Percentiles rank a stretch among this genome's conserved stretches.
These are phyloP conservation scores for Aspergillus sp. DNA, from an alignment of 2,329 filamentous ascomycete genomes.

Conservation along the genomic window DNA sequence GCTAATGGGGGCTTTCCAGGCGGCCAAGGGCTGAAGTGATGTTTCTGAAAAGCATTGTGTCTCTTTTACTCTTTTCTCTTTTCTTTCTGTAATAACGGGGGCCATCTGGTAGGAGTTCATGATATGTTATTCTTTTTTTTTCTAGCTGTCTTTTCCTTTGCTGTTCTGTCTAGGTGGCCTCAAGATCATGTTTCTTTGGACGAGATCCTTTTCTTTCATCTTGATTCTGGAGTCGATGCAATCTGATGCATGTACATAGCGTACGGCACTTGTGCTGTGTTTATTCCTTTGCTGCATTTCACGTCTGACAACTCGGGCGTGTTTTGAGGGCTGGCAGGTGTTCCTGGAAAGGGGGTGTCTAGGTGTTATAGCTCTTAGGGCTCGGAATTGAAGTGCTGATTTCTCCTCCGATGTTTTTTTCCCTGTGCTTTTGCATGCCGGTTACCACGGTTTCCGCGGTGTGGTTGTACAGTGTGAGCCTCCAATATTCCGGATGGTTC, in stretches of 20 bases:
- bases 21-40: constrained; percentile 21
- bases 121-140: constrained; percentile 3
- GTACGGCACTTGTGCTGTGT: constrained; percentile 19
- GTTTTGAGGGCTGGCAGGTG: constrained; percentile 16
- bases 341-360: constrained; percentile 21
- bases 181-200: too few relatives aligned
- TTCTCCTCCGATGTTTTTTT: neutral
- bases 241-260: constrained; percentile 34
- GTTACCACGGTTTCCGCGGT: too few relatives aligned
- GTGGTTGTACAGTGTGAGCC: too few relatives aligned
- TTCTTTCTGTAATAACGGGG: too few relatives aligned
- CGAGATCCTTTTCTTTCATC: too few relatives aligned
- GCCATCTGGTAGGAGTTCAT: constrained; percentile 7
- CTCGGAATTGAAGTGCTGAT: constrained; percentile 10
- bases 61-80: constrained; percentile 3
- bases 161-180: neutral
- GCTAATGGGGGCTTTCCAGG: constrained; percentile 63
- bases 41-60: neutral
- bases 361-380: constrained; percentile 20
- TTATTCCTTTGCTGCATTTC: constrained; percentile 16
- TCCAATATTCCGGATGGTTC: too few relatives aligned
- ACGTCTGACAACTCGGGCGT: constrained; percentile 15
- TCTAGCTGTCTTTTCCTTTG: constrained; percentile 5
- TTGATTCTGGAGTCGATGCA: constrained; percentile 17
- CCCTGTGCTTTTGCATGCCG: neutral